Evolutionary conservation across 768 basidiomycete species (phyloP).

Genomic region (Suillus ampliporus): DNA sequence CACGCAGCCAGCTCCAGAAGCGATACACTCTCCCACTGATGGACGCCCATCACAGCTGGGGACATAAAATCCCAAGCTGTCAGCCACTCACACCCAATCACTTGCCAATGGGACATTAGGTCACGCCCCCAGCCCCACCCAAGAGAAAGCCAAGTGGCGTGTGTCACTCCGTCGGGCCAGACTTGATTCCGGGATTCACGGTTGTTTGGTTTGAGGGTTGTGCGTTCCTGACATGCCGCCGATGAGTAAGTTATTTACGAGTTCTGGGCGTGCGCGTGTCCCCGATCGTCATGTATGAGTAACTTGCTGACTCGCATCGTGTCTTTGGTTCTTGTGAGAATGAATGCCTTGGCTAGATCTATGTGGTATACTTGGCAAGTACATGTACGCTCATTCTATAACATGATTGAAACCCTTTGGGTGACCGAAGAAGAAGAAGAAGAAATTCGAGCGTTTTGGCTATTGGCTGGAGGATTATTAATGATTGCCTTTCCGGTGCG

Average conservation of each 20-base stretch:
- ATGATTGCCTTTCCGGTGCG: no score
- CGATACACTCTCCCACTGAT: neutral
- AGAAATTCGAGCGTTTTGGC: no score
- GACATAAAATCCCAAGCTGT: neutral
- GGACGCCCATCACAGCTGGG: neutral
- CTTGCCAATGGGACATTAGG: neutral
- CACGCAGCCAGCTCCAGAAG: neutral
- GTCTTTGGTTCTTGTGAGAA: neutral
- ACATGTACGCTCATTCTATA: no score
- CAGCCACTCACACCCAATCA: neutral
- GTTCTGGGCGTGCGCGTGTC: neutral
- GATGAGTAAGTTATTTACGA: neutral
- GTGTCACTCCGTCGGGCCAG: neutral
- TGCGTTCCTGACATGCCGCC: neutral
- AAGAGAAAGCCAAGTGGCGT: neutral
- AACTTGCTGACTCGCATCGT: neutral
- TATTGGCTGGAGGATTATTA: no score
- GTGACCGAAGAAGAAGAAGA: no score
- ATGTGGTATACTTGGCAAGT: no score
- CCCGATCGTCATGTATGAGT: neutral
- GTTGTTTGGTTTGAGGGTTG: neutral
- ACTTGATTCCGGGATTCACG: neutral
- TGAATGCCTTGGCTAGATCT: no score
- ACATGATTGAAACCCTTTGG: no score
- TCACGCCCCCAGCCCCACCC: slow-evolving; percentile 3